Conservation (phyloP, 1,139 yeast genomes). For the Protomyces pachydermus region DNA sequence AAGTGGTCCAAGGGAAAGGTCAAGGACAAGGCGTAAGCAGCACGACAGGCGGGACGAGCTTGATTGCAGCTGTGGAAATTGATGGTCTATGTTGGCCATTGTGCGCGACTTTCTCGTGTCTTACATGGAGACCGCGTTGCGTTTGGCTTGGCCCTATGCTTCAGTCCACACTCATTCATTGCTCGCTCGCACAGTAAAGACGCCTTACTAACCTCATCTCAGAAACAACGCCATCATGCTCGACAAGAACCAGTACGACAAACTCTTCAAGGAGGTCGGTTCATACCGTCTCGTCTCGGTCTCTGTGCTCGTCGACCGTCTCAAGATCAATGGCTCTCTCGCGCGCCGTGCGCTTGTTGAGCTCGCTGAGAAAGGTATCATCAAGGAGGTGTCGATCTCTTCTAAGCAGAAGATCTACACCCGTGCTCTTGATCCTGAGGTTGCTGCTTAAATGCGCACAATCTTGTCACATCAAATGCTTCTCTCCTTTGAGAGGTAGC, state of each 20-base stretch:
- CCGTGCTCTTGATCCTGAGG: slow-evolving; percentile 30
- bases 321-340: slow-evolving; percentile 97
- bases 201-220: neutral
- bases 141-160: too few species aligned
- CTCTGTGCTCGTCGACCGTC: slow-evolving; percentile 97
- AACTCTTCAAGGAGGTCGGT: slow-evolving; percentile 98
- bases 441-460: neutral
- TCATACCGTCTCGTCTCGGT: slow-evolving; percentile 97
- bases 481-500: neutral
- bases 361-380: slow-evolving; percentile 91
- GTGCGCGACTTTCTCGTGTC: too few species aligned
- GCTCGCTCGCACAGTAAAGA: too few species aligned
- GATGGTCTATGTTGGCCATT: too few species aligned
- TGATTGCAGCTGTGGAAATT: neutral
- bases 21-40: slow-evolving; percentile 94
- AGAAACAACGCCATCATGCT: slow-evolving; percentile 75
- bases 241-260: slow-evolving; percentile 98
- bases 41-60: neutral
- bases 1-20: slow-evolving; percentile 99
- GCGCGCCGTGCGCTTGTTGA: slow-evolving; percentile 98
- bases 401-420: slow-evolving; percentile 93
- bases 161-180: too few species aligned
- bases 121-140: too few species aligned
- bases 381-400: slow-evolving; percentile 91
- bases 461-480: neutral